Evolutionary conservation across 2,329 filamentous ascomycete genomes (phyloP), one percentile per base, ranked within the genome.

Genomic region (Coniochaeta sp.): DNA sequence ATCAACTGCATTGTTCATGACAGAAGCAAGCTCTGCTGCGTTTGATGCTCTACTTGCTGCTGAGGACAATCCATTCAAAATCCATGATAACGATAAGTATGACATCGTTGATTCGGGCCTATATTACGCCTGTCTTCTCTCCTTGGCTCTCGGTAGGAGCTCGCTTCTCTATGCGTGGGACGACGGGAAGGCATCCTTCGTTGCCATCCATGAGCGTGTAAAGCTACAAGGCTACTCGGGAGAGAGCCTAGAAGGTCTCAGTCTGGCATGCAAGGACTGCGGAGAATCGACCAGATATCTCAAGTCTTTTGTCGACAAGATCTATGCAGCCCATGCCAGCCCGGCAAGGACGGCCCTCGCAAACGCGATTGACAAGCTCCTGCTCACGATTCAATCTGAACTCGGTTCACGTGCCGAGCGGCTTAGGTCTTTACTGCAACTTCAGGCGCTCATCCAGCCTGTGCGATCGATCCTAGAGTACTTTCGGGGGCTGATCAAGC

Each of bases 81-180:
- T 77, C 34, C 69, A 65, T 54, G 79, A 78, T 36, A 67, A 68
- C 8, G 67, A 74, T 2, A 69, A 76, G 12, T 58, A 63, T 6
- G 70, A 76, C 14, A 68, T 82, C 12, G 70, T 87, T 2, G 76
- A 83, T 57, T 71, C 76, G 1, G 75, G 72, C 22, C 69, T 76
- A 6, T 88, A 85, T 67, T 72, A 78, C 57, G 71, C 78, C 19
- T 87, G 86, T 12, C 74, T 93, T 0, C 77, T 89, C 62, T 82
- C 85, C 14, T 76, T 93, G 1, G 84, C 85, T 0, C 80, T 92
- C 6, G 90, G 90, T 0, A 81, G 89, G 56, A 87, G 86, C 43
- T 93, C 90, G 0, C 78, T 89, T 1, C 81, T 95, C 36, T 95
- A 91, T 70, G 69, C 73, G 0, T 91, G 84, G 79, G 76, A 87